Evolutionary conservation across 495 filamentous ascomycete species (phyloP).

Genomic region (Lepidopterella palustris): DNA sequence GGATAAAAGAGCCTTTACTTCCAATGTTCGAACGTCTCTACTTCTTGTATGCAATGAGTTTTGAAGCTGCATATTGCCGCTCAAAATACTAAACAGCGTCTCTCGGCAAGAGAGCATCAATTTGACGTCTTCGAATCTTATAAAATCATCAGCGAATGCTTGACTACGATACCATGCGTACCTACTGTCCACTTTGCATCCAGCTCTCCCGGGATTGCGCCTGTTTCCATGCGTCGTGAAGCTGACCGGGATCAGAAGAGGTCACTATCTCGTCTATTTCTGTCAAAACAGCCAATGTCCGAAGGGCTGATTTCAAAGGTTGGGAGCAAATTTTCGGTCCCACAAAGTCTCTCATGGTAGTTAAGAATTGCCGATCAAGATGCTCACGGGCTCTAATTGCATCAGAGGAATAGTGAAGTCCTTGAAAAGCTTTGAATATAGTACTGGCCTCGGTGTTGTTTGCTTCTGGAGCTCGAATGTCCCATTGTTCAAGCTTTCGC

Average conservation of each 20-base stretch:
- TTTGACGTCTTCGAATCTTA: slow-evolving; percentile 72
- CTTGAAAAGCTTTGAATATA: slow-evolving; percentile 73
- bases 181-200: slow-evolving; percentile 73
- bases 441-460: slow-evolving; percentile 57
- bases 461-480: slow-evolving; percentile 65
- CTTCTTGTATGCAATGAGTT: slow-evolving; percentile 49
- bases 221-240: slow-evolving; percentile 54
- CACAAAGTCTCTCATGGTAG: slow-evolving; percentile 54
- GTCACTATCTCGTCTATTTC: slow-evolving; percentile 74
- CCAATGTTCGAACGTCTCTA: slow-evolving; percentile 59
- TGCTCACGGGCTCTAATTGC: slow-evolving; percentile 43
- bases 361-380: slow-evolving; percentile 58
- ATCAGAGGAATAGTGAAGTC: slow-evolving; percentile 61
- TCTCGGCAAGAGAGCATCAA: slow-evolving; percentile 76
- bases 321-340: slow-evolving; percentile 49
- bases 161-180: neutral
- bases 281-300: slow-evolving; percentile 67
- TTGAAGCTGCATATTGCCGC: slow-evolving; percentile 57
- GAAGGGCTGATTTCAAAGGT: slow-evolving; percentile 55
- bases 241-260: slow-evolving; percentile 48
- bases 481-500: slow-evolving; percentile 85
- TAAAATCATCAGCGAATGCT: neutral
- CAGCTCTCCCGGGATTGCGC: slow-evolving; percentile 62
- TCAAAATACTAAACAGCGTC: slow-evolving; percentile 73
- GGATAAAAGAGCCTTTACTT: slow-evolving; percentile 65